These are phyloP conservation scores for Medicago truncatula DNA, from an alignment of 306 rosid species.

Conservation along the genomic window DNA sequence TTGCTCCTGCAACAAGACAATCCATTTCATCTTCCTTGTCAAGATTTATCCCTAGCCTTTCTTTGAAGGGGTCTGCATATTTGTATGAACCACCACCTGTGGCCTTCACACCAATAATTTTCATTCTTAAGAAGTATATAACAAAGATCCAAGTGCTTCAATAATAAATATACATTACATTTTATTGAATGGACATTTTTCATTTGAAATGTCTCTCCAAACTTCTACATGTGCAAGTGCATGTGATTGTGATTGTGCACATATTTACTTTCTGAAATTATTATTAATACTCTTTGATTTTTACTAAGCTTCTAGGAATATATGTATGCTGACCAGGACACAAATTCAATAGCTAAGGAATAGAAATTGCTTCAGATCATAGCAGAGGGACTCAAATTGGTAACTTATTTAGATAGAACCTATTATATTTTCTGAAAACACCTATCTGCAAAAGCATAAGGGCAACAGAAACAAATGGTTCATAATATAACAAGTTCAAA, in stretches of 20 bases:
- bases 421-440: slow-evolving; percentile 16
- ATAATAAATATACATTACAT: slow-evolving; percentile 33
- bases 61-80: slow-evolving; percentile 80
- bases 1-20: slow-evolving; percentile 96
- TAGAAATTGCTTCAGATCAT: slow-evolving; percentile 21
- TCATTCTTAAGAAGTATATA: slow-evolving; percentile 46
- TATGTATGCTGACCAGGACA: slow-evolving; percentile 9
- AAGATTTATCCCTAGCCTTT: slow-evolving; percentile 75
- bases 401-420: neutral
- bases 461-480: slow-evolving; percentile 27
- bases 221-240: neutral
- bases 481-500: slow-evolving; percentile 21
- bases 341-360: slow-evolving; percentile 16
- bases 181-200: slow-evolving; percentile 6
- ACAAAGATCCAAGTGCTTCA: slow-evolving; percentile 39
- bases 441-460: slow-evolving; percentile 15
- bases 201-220: slow-evolving; percentile 28
- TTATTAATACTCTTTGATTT: slow-evolving; percentile 33
- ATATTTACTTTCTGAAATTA: slow-evolving; percentile 7
- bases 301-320: slow-evolving; percentile 26
- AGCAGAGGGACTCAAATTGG: slow-evolving; percentile 10
- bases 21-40: slow-evolving; percentile 97
- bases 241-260: neutral
- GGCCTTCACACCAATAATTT: slow-evolving; percentile 69
- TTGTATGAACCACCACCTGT: slow-evolving; percentile 96